Base-by-base conservation (phyloP, 305 asterid genomes). In the Rubia peregrina region DNA sequence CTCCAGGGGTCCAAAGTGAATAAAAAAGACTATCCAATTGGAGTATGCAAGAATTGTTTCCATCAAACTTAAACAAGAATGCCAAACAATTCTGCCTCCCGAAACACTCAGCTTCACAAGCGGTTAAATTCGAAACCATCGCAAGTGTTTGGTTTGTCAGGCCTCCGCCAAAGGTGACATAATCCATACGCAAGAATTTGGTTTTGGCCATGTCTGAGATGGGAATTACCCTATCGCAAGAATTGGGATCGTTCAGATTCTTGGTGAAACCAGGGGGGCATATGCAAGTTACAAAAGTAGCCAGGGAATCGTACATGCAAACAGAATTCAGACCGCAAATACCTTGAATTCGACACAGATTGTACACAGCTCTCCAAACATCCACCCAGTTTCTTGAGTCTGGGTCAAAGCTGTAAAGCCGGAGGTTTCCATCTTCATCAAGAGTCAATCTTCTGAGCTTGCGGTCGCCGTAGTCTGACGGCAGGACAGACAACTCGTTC, bases 271-370 rank as follows among this genome's bases (percentile, higher is more conserved):
- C 62, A 22, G 62, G 62, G 8, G 62, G 62, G 36, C 62, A 57
- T 57, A 57, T 57, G 62, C 62, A 57, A 21, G 62, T 8, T 19
- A 57, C 62, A 22, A 19, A 19, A 57, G 33, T 57, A 57, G 62
- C 62, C 36, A 57, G 16, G 6, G 62, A 57, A 22, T 57, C 62
- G 14, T 57, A 57, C 5, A 57, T 6, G 2, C 62, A 57, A 21
- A 57, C 36, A 57, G 62, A 57, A 21, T 57, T 57, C 8, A 57
- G 62, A 5, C 62, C 36, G 19, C 62, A 57, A 22, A 57, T 57
- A 57, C 62, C 62, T 57, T 57, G 62, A 57, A 57, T 57, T 57
- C 62, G 62, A 22, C 62, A 57, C 16, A 57, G 30, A 22, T 57
- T 57, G 62, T 0, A 22, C 16, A 57, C 0, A 11, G 62, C 62